Evolutionary conservation across 352 stramenopile species (phyloP).

Genomic region (Globisporangium barbulae): DNA sequence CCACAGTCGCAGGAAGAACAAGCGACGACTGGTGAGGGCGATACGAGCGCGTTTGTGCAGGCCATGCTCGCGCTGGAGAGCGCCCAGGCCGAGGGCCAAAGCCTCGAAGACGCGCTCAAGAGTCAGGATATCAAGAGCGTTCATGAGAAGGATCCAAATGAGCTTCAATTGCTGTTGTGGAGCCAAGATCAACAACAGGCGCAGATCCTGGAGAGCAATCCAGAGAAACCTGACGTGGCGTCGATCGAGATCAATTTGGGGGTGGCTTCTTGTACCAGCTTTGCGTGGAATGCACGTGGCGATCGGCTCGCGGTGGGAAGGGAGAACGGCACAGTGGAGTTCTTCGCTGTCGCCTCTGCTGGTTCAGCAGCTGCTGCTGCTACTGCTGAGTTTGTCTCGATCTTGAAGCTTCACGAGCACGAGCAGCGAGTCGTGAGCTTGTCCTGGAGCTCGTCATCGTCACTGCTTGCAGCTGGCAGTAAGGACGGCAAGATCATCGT

Average conservation of each 20-base stretch:
- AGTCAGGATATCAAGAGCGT: constrained; percentile 25
- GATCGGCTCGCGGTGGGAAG: constrained; percentile 36
- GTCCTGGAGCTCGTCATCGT: constrained; percentile 28
- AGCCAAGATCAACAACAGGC: constrained; percentile 29
- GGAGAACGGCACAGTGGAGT: constrained; percentile 42
- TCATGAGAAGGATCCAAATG: constrained; percentile 6
- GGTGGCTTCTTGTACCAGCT: constrained; percentile 17
- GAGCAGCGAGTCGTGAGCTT: constrained; percentile 39
- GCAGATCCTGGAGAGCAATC: constrained; percentile 36
- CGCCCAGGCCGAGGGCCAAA: constrained; percentile 42
- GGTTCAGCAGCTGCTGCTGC: neutral
- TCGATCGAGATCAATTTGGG: constrained; percentile 22
- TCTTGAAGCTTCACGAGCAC: constrained; percentile 46
- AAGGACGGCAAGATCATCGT: constrained; percentile 56
- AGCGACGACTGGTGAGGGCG: neutral
- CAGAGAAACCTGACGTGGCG: constrained; percentile 24
- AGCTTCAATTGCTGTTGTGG: constrained; percentile 39
- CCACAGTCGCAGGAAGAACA: neutral
- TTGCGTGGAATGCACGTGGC: constrained; percentile 27
- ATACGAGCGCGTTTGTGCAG: constrained; percentile 29
- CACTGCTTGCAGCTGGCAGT: constrained; percentile 41
- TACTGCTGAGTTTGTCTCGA: constrained; percentile 4
- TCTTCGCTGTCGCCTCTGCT: constrained; percentile 12
- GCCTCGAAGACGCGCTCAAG: constrained; percentile 45
- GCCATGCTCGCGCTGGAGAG: constrained; percentile 49